These are phyloP conservation scores for Favolaschia claudopus DNA, from an alignment of 768 basidiomycete genomes.

Conservation along the genomic window DNA sequence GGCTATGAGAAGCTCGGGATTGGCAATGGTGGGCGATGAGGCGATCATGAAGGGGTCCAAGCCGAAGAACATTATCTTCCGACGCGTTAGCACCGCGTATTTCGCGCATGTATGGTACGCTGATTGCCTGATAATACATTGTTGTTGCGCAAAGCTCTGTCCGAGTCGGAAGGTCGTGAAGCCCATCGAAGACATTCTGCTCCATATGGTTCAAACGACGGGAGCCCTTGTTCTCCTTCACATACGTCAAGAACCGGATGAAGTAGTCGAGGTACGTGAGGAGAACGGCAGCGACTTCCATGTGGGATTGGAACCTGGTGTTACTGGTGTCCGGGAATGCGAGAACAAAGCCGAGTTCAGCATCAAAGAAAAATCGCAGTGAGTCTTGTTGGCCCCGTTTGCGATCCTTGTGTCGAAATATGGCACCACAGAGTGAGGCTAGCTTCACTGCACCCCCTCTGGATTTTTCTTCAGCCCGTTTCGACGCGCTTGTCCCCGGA, in stretches of 20 bases:
- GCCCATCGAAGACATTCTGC: slow-evolving; percentile 22
- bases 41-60: slow-evolving; percentile 6
- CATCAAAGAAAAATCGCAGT: slow-evolving; percentile 29
- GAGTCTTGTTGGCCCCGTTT: slow-evolving; percentile 44
- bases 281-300: slow-evolving; percentile 31
- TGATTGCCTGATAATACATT: no score
- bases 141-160: neutral
- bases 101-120: no score
- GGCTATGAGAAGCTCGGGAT: slow-evolving; percentile 7
- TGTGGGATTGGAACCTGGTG: slow-evolving; percentile 39
- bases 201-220: slow-evolving; percentile 32
- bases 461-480: slow-evolving; percentile 28
- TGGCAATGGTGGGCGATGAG: neutral
- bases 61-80: slow-evolving; percentile 11
- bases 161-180: slow-evolving; percentile 22
- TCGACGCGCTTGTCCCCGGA: slow-evolving; percentile 11
- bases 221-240: slow-evolving; percentile 30
- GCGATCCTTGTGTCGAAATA: slow-evolving; percentile 45
- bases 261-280: slow-evolving; percentile 27
- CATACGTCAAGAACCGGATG: slow-evolving; percentile 29
- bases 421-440: slow-evolving; percentile 34
- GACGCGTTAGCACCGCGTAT: no score
- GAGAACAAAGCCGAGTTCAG: slow-evolving; percentile 21
- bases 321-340: slow-evolving; percentile 44
- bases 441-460: slow-evolving; percentile 38